Conservation (phyloP, 2,329 filamentous ascomycete species). For the Macrophomina tecta region DNA sequence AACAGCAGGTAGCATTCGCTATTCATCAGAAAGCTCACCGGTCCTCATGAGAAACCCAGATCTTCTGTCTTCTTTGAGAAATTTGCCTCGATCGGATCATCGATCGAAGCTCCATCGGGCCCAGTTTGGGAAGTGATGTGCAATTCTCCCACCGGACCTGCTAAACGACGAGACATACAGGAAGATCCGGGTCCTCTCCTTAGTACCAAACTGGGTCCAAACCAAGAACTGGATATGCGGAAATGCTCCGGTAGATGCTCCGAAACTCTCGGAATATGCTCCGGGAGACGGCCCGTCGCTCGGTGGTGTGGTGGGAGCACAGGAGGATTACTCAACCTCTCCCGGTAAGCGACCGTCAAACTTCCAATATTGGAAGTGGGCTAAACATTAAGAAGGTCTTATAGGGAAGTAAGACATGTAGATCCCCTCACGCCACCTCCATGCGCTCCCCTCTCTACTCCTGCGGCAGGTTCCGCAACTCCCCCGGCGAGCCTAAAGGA, state of each 20-base stretch:
- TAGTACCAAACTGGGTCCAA: background rate
- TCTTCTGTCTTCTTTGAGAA: too few species aligned
- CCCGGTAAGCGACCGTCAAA: constrained; percentile 12
- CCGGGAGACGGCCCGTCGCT: constrained; percentile 1
- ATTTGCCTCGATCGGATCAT: too few species aligned
- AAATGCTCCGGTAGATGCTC: constrained; percentile 2
- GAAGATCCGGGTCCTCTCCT: background rate
- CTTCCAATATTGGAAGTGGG: constrained; percentile 13
- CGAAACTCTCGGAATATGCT: background rate
- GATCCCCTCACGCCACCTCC: constrained; percentile 17
- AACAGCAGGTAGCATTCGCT: too few species aligned
- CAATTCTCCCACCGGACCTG: too few species aligned
- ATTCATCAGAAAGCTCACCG: too few species aligned
- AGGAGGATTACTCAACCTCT: background rate
- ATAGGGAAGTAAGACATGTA: background rate
- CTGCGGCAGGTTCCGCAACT: constrained; percentile 1
- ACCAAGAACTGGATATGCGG: background rate
- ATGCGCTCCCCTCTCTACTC: background rate
- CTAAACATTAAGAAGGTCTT: background rate
- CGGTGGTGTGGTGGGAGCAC: background rate
- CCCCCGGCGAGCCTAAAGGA: background rate
- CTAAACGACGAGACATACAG: too few species aligned
- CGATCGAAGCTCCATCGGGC: too few species aligned
- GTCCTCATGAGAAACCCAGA: too few species aligned
- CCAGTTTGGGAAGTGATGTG: too few species aligned